Conservation (phyloP, 768 basidiomycete species). For the Lepiota brunneoincarnata region DNA sequence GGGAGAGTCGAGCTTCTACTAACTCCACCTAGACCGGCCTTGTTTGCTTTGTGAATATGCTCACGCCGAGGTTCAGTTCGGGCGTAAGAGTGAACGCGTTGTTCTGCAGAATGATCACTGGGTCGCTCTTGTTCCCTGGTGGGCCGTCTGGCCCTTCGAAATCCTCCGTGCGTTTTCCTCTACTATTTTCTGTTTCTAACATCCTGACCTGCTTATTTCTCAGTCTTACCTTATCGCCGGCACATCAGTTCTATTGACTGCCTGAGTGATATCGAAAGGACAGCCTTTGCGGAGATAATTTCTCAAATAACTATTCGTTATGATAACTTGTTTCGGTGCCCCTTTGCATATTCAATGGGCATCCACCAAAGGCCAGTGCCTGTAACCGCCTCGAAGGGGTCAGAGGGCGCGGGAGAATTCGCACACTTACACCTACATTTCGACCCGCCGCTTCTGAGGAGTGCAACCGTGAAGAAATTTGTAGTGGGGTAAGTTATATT, state of each 20-base stretch:
- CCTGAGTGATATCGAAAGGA: conserved; percentile 58
- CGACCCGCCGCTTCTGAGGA: conserved; percentile 79
- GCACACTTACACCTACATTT: conserved; percentile 90
- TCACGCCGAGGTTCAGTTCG: conserved; percentile 51
- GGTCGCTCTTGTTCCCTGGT: conserved; percentile 88
- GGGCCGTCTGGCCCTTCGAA: conserved; percentile 95
- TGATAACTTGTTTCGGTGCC: conserved; percentile 79
- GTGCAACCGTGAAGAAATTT: conserved; percentile 83
- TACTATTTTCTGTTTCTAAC: not conserved
- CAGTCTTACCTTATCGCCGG: conserved; percentile 75
- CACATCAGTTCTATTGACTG: conserved; percentile 73
- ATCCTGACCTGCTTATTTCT: conserved; percentile 2
- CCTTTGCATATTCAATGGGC: conserved; percentile 95
- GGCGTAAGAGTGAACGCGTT: conserved; percentile 46
- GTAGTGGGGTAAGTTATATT: conserved; percentile 68
- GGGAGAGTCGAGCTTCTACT: not conserved
- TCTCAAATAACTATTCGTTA: conserved; percentile 63
- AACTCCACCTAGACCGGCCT: conserved; percentile 39
- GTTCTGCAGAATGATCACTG: conserved; percentile 75
- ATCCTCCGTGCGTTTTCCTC: conserved; percentile 51
- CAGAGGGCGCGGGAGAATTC: conserved; percentile 44
- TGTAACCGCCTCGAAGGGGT: conserved; percentile 22
- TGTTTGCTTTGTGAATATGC: conserved; percentile 83
- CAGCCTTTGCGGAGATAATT: conserved; percentile 65
- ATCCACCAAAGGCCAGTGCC: conserved; percentile 82